Evolutionary conservation across 352 stramenopile species (phyloP), one percentile per base, ranked within the genome.

Genomic region (Phytophthora litchii): DNA sequence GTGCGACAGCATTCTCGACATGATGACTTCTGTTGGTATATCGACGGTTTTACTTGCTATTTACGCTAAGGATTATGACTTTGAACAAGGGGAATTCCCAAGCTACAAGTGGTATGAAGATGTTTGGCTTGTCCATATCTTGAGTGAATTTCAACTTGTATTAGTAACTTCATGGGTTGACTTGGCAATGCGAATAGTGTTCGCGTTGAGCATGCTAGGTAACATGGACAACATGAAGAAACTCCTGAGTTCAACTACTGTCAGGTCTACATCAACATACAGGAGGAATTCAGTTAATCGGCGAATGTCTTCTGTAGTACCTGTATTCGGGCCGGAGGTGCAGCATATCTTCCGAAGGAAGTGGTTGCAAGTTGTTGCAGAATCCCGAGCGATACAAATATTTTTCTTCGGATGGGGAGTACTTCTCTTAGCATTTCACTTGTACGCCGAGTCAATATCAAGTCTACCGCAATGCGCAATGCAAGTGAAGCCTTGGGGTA

Each of bases 131-230:
- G 54, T 70, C 4, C 59, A 70, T 27, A 54, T 66, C 13, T 36
- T 71, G 11, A 74, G 65, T 20, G 69, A 81, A 21, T 73, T 78
- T 35, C 57, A 63, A 8, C 45, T 84, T 36, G 14, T 73, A 10
- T 21, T 71, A 14, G 54, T 71, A 3, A 62, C 34, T n/a, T 72
- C 64, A 1, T 60, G 53, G 23, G 45, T 50, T 16, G 65, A 72
- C 34, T 38, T 60, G 12, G 9, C 44, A 1, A 64, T 62, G 25
- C 51, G 43, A 29, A 34, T 47, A 3, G 6, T 68, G 11, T 60
- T 76, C 36, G 60, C 55, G 2, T 3, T 70, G 9, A 70, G 53
- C 19, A 52, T 67, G 29, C 8, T 63, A 4, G 27, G 37, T 3
- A 62, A 63, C 11, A 63, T 76, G 29, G 41, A 64, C 17, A 64